Evolutionary conservation across 345 rosid genomes (phyloP).

Genomic region (Theobroma cacao): DNA sequence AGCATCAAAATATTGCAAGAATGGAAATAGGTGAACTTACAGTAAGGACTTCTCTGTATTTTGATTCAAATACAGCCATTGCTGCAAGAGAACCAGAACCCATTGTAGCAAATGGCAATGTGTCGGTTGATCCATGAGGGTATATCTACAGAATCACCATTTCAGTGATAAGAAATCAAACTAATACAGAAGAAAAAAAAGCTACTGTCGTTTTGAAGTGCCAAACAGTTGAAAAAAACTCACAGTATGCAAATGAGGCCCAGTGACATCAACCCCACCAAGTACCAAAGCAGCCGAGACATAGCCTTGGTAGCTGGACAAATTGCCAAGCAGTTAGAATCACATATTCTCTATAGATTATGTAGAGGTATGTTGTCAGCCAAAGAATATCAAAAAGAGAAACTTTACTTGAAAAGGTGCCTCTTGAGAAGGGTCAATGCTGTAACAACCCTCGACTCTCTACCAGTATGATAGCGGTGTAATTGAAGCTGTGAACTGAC

Average conservation of each 20-base stretch:
- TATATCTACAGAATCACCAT: constrained; percentile 52
- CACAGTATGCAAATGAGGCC: constrained; percentile 84
- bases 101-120: constrained; percentile 88
- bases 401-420: constrained; percentile 66
- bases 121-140: constrained; percentile 85
- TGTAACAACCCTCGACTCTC: constrained; percentile 77
- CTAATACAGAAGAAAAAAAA: neutral
- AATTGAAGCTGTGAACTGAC: constrained; percentile 81
- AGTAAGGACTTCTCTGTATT: constrained; percentile 74
- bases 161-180: constrained; percentile 10
- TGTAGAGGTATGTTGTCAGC: neutral
- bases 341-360: constrained; percentile 1
- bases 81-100: constrained; percentile 94
- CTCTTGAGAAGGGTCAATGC: constrained; percentile 79
- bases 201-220: neutral
- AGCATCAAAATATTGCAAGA: no score
- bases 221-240: constrained; percentile 24
- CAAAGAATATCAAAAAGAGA: constrained; percentile 1
- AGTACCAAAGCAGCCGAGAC: constrained; percentile 82
- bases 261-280: constrained; percentile 84
- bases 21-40: constrained; percentile 40
- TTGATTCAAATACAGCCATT: constrained; percentile 77
- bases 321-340: constrained; percentile 22
- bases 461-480: constrained; percentile 76
- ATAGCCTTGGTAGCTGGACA: constrained; percentile 70